Evolutionary conservation across 306 rosid genomes (phyloP), one percentile per base, ranked within the genome.

Genomic region (Luffa aegyptiaca): DNA sequence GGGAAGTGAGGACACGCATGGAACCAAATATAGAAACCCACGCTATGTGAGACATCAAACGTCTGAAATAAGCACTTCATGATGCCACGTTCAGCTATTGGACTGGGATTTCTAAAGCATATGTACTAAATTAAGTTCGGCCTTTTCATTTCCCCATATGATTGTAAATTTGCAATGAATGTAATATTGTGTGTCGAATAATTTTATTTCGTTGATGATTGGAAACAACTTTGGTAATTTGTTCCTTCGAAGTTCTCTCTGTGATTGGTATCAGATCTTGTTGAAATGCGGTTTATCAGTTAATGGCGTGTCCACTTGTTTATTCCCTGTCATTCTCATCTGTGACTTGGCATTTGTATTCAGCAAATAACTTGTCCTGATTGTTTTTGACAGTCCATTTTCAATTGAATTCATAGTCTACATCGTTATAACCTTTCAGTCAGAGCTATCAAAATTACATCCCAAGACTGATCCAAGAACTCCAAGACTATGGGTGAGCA

Each of bases 401-500:
- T 92, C 98, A 41, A 83, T 95, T 63, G 97, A 95, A 80, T 95
- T 92, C 81, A 90, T 92, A 87, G 90, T 89, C 68, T 85, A 89
- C 55, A 81, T 92, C 73, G 93, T 87, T 37, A 82, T 95, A 84
- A 89, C 84, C 77, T 95, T 95, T 79, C 91, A 88, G 68, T 91
- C 97, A 65, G 92, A 92, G 81, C 86, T 95, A 68, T 85, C 93
- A 31, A 92, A 89, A 82, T 45, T 90, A 77, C 92, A 90, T 17
- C 81, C 83, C 20, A 95, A 92, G 76, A 82, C 90, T 31, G 98
- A 95, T 84, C 90, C 96, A 41, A 86, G 82, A 88, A 89, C 87
- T 83, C 98, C 97, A 6, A 87, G 96, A 78, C 84, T 90, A 31
- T 92, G 98, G 98, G 98, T 91, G 86, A 86, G 91, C 85, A 75